Evolutionary conservation across 306 rosid genomes (phyloP).

Genomic region (Coriaria nepalensis): DNA sequence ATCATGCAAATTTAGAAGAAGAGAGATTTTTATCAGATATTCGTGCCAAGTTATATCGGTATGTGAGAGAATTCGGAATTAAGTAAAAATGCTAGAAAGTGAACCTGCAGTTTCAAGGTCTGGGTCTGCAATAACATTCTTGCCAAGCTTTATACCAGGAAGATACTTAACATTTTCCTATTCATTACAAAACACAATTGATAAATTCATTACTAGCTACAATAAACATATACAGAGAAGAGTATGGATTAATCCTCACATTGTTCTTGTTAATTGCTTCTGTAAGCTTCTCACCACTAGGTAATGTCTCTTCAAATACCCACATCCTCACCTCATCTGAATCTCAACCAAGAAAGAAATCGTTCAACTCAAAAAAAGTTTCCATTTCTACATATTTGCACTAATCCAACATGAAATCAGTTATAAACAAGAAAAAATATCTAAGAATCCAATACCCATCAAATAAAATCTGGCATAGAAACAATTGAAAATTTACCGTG

Average conservation of each 20-base stretch:
- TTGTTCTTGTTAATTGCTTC: slow-evolving; percentile 65
- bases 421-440: neutral
- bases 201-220: slow-evolving; percentile 6
- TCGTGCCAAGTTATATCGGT: neutral
- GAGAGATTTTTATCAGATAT: neutral
- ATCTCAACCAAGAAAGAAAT: slow-evolving; percentile 10
- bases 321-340: slow-evolving; percentile 93
- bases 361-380: slow-evolving; percentile 4
- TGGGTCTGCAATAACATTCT: slow-evolving; percentile 78
- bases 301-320: slow-evolving; percentile 75
- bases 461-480: neutral
- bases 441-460: neutral
- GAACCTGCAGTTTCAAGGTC: slow-evolving; percentile 67
- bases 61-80: neutral
- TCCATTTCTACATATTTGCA: neutral
- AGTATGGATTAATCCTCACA: slow-evolving; percentile 28
- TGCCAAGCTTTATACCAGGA: slow-evolving; percentile 78
- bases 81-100: slow-evolving; percentile 4
- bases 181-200: slow-evolving; percentile 4
- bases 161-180: slow-evolving; percentile 92
- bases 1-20: slow-evolving; percentile 14
- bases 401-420: too few species aligned
- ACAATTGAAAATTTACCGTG: slow-evolving; percentile 33
- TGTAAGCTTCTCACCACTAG: slow-evolving; percentile 66
- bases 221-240: slow-evolving; percentile 5